Evolutionary conservation across 1,139 yeast species (phyloP), one percentile per base, ranked within the genome.

Genomic region (Geotrichum aggregatum): DNA sequence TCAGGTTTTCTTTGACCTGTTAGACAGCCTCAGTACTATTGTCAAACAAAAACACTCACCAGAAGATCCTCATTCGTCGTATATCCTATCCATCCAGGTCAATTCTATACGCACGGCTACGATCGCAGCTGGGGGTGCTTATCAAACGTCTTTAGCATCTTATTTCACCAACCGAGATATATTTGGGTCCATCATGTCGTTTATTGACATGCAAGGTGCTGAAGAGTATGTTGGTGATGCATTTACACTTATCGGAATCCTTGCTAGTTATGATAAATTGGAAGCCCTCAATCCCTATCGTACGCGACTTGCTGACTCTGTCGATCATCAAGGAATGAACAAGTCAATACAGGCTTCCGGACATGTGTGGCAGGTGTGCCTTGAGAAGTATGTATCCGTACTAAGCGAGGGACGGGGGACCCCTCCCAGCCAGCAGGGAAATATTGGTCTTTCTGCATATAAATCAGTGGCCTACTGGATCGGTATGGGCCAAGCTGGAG

Each of bases 271-370:
- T 49, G 71, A 70, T 57, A 66, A 64, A 50, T 59, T 66, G 40
- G 73, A 70, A 45, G 67, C 71, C 18, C 57, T 34, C 36, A 68
- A 69, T 48, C 71, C 72, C 0, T 71, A 72, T 53, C 65, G 62
- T 41, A 64, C 66, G 18, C 61, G 74, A 13, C 60, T 71, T n/a
- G 62, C 72, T 6, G 76, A 71, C 53, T 71, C 68, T 57, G 67
- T 70, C 14, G 73, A 72, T 50, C 69, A 66, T 39, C 55, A 59
- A 0, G 62, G 67, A n/a, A 71, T 72, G 71, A 52, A 50, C 36
- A 63, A 60, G 26, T 66, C 71, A 31, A 57, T 66, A 5, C 57
- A 56, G 2, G 64, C 69, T 3, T 59, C 66, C 0, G 65, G 65
- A 1, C 59, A 58, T 24, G 66, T 63, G 6, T 64, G 66, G 66